phyloP scores from a whole-genome alignment of 768 basidiomycete species.

The Hypsizygus marmoreus region DNA sequence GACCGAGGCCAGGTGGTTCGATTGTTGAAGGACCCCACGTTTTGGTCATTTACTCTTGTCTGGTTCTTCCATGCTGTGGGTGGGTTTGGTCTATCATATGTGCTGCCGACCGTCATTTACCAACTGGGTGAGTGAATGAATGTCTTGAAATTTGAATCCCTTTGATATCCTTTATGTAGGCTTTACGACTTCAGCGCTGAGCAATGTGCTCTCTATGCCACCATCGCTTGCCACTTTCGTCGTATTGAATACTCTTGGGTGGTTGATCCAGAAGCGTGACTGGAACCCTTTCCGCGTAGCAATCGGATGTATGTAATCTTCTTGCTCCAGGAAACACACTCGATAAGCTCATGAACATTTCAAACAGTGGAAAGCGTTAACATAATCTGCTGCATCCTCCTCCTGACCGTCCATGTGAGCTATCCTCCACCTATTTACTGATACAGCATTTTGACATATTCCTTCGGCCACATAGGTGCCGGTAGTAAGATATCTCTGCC shows the following conservation, averaged over 20 bases:
- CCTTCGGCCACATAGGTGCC: background rate
- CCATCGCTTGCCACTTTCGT: constrained; percentile 12
- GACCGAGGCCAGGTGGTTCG: constrained; percentile 7
- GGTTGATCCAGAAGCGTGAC: constrained; percentile 7
- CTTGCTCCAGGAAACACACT: background rate
- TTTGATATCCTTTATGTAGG: constrained; percentile 3
- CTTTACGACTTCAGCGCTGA: constrained; percentile 14
- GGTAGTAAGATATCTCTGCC: constrained; percentile 12
- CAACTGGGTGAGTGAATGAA: constrained; percentile 4
- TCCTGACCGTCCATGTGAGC: constrained; percentile 9
- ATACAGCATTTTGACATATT: too few relatives aligned
- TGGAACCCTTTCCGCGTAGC: constrained; percentile 17
- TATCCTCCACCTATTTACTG: too few relatives aligned
- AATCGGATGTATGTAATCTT: constrained; percentile 4
- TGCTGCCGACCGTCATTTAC: constrained; percentile 13
- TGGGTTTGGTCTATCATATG: constrained; percentile 14
- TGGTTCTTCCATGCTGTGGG: constrained; percentile 16
- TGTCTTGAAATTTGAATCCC: background rate
- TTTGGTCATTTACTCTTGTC: constrained; percentile 10
- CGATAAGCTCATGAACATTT: background rate
- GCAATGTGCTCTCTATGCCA: constrained; percentile 16
- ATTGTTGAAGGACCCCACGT: constrained; percentile 12
- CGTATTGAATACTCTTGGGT: constrained; percentile 14
- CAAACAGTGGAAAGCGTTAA: constrained; percentile 13
- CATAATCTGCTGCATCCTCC: constrained; percentile 13